phyloP scores from a whole-genome alignment of 768 basidiomycete species.

The Hemileccinum rubropunctum region DNA sequence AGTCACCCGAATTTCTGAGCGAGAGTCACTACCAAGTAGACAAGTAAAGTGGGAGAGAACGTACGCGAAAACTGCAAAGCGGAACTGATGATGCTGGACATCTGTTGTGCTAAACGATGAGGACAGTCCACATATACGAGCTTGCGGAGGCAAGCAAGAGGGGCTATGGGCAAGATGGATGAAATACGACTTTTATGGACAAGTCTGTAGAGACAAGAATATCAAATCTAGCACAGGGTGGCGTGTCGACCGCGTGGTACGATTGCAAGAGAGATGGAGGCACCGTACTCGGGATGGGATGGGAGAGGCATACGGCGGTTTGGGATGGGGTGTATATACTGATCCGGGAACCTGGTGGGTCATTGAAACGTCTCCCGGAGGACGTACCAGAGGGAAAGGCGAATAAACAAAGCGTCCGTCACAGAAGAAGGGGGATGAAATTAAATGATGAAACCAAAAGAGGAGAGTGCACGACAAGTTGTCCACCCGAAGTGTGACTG shows the following conservation, averaged over 20 bases:
- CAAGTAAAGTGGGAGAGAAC: background rate
- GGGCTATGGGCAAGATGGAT: constrained; percentile 33
- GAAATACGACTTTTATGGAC: constrained; percentile 25
- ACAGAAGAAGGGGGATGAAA: constrained; percentile 32
- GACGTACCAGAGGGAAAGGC: constrained; percentile 25
- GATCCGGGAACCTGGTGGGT: constrained; percentile 30
- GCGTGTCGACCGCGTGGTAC: constrained; percentile 31
- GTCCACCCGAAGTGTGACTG: constrained; percentile 27
- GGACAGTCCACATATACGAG: constrained; percentile 20
- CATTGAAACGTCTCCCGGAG: constrained; percentile 22
- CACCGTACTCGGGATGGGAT: constrained; percentile 21
- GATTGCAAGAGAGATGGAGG: constrained; percentile 11
- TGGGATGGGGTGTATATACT: constrained; percentile 26
- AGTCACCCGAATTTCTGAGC: constrained; percentile 21
- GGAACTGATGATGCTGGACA: constrained; percentile 17
- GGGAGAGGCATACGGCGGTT: constrained; percentile 13
- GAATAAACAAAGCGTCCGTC: constrained; percentile 27
- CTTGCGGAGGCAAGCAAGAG: constrained; percentile 26
- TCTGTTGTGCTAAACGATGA: constrained; percentile 9
- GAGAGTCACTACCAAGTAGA: background rate
- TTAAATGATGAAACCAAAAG: constrained; percentile 32
- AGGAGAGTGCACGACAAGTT: constrained; percentile 20
- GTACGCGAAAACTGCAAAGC: constrained; percentile 26
- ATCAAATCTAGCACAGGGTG: constrained; percentile 33
- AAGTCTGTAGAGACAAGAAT: constrained; percentile 17